Conservation (phyloP, 192 early-diverging fungal species). For the Gaertneriomyces sp. region DNA sequence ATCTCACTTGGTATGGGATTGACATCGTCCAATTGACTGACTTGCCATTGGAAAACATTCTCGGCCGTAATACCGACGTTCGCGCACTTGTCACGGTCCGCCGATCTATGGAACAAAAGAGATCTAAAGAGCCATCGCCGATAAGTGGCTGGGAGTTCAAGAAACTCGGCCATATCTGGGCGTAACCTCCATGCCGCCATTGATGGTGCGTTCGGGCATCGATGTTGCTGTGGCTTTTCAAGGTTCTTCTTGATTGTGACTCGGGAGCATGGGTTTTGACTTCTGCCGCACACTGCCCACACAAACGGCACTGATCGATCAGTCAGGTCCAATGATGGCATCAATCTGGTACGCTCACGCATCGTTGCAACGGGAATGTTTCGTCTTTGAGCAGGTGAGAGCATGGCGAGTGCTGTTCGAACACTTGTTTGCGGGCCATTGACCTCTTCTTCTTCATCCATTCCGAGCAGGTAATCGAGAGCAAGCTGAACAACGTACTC, state of each 20-base stretch:
- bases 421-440: too few species aligned
- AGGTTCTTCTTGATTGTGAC: too few species aligned
- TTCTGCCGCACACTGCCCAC: background rate
- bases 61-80: background rate
- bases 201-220: background rate
- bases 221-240: background rate
- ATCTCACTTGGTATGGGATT: background rate
- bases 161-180: background rate
- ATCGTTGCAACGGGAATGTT: background rate
- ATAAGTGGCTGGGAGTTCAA: background rate
- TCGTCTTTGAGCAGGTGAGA: background rate
- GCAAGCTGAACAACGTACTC: background rate
- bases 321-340: background rate
- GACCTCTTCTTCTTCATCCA: background rate
- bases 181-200: too few species aligned
- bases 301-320: background rate
- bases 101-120: background rate
- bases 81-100: background rate
- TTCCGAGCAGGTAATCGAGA: background rate
- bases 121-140: background rate
- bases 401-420: too few species aligned
- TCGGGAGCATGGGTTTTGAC: background rate
- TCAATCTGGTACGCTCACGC: background rate
- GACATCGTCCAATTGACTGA: background rate
- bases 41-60: slow-evolving; percentile 2